Percentiles rank a stretch among this genome's conserved stretches.
Conservation (phyloP, 164 flowering plant genomes). For the Macadamia integrifolia region DNA sequence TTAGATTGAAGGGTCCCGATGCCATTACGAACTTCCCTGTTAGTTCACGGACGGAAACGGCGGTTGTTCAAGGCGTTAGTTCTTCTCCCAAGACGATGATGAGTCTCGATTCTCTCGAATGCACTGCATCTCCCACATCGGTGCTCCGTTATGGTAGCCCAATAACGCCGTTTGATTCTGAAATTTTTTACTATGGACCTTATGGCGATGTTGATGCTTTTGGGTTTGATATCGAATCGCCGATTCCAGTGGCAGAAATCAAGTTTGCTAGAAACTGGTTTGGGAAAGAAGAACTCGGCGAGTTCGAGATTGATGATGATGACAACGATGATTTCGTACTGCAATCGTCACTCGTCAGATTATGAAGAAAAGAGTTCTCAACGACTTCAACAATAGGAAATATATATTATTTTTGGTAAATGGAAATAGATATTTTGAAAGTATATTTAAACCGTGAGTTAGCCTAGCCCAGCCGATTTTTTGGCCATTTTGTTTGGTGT, state of each 20-base stretch:
- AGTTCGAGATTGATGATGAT: slow-evolving; percentile 38
- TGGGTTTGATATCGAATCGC: slow-evolving; percentile 25
- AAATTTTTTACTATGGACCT: background rate
- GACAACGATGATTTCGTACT: slow-evolving; percentile 9
- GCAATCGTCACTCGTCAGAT: background rate
- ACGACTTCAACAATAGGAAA: background rate
- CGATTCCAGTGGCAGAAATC: slow-evolving; percentile 22
- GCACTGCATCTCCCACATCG: slow-evolving; percentile 40
- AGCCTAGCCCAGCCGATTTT: too few relatives aligned
- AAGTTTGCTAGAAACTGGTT: slow-evolving; percentile 14
- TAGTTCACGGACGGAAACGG: background rate
- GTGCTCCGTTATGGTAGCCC: slow-evolving; percentile 36
- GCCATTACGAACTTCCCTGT: slow-evolving; percentile 61
- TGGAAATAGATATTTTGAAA: too few relatives aligned
- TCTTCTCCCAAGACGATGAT: background rate
- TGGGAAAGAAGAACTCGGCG: slow-evolving; percentile 30
- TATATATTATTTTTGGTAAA: too few relatives aligned
- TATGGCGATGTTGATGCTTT: slow-evolving; percentile 28
- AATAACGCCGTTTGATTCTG: slow-evolving; percentile 20
- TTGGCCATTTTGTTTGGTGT: too few relatives aligned
- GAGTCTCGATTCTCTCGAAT: too few relatives aligned
- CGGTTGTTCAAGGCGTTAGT: background rate
- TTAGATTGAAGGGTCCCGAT: slow-evolving; percentile 44
- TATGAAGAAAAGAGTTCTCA: background rate
- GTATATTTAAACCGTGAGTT: too few relatives aligned